Base-by-base conservation (phyloP, 192 early-diverging fungal genomes). In the Geosiphon pyriformis region DNA sequence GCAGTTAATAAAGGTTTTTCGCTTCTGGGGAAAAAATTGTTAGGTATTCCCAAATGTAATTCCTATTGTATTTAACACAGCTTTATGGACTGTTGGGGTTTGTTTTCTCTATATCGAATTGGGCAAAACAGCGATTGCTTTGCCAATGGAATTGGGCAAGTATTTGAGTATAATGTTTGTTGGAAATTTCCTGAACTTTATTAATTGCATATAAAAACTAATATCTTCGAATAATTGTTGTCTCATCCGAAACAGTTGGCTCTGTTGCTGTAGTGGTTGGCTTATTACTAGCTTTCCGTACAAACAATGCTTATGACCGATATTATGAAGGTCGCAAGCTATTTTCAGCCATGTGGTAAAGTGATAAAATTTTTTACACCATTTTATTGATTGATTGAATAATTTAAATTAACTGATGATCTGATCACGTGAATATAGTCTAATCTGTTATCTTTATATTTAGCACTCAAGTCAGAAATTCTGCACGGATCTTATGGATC, bases 221-320 rank as follows among this genome's bases (percentile, higher is more conserved):
- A n/a, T n/a, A n/a, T n/a, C n/a, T n/a, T n/a, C n/a, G n/a, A 1
- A 34, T 52, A 20, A 17, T 3, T 34, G n/a, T 18, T 27, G 37
- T 47, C n/a, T 3, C 4, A 50, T 17, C 17, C 22, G 1, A 25
- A 18, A n/a, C 61, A 78, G 81, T 83, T 23, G 67, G 72, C 17
- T 73, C 83, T 12, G 66, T 85, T 42, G 78, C 77, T 56, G 82
- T 85, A 29, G 85, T 86, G 8, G 72, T 86, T n/a, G 83, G 80
- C 74, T 70, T 94, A 69, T 76, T 94, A 18, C 77, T 94, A 29
- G 90, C 87, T 46, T 94, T 94, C 74, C 83, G 92, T 68, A 90
- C 87, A 64, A 93, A 91, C 77, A 86, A 87, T 12, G 86, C 88
- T 17, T 85, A 88, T 67, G 83, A 79, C 17, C 71, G 89, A 20